Conservation (phyloP, 73 alveolate species). For the Paramecium biaurelia region DNA sequence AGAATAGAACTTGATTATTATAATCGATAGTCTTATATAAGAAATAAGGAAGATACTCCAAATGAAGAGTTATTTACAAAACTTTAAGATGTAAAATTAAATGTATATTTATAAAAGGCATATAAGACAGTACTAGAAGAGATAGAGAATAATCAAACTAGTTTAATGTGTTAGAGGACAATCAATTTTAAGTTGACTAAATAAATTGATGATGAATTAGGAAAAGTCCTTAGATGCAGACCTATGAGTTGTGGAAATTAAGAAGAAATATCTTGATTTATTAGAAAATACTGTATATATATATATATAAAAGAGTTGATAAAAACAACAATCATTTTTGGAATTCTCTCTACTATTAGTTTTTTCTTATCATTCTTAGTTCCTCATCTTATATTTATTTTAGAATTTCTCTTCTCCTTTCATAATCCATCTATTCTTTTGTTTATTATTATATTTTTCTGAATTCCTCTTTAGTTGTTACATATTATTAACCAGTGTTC, state of each 20-base stretch:
- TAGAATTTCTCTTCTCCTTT: not conserved
- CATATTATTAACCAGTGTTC: not conserved
- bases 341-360: not conserved
- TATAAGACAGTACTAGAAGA: not conserved
- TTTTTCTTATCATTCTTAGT: not conserved
- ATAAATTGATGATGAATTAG: not conserved
- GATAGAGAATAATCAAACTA: not conserved
- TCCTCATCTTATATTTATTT: not conserved
- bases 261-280: not conserved
- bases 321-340: not conserved
- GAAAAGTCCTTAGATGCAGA: not conserved
- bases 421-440: not conserved
- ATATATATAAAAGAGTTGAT: not conserved
- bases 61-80: not conserved
- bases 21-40: not conserved
- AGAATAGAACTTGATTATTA: not conserved
- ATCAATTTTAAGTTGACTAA: not conserved
- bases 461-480: not conserved
- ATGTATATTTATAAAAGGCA: not conserved
- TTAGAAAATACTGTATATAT: not conserved
- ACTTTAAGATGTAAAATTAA: not conserved
- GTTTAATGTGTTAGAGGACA: not conserved
- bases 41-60: not conserved
- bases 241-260: not conserved
- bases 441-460: not conserved